These are phyloP conservation scores for Colletotrichum sp. DNA, from an alignment of 2,329 filamentous ascomycete genomes.

Conservation along the genomic window DNA sequence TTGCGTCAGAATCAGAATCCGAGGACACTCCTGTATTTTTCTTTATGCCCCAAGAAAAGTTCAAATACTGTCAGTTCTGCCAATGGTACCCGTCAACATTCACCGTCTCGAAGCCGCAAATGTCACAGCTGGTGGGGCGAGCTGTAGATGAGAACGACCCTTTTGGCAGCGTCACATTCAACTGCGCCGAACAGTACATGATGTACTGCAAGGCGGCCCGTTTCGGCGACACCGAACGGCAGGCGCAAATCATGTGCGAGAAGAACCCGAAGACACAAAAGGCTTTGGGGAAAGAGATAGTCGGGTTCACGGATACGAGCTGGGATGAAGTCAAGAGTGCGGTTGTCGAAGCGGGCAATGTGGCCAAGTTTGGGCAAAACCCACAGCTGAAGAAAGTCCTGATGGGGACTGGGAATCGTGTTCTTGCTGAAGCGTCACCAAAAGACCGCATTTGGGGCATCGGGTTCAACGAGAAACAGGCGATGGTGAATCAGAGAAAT, in stretches of 20 bases:
- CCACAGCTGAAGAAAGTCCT: slow-evolving; percentile 28
- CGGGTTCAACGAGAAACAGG: slow-evolving; percentile 33
- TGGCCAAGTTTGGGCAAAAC: slow-evolving; percentile 39
- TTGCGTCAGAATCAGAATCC: not conserved
- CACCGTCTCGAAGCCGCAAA: slow-evolving; percentile 29
- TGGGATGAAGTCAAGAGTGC: slow-evolving; percentile 36
- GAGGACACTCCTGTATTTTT: slow-evolving; percentile 27
- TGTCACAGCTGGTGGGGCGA: slow-evolving; percentile 30
- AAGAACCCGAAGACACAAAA: slow-evolving; percentile 31
- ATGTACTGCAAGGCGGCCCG: slow-evolving; percentile 44
- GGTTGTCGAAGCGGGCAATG: slow-evolving; percentile 34
- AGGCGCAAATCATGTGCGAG: slow-evolving; percentile 27
- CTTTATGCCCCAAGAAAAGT: slow-evolving; percentile 30
- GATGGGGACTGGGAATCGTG: slow-evolving; percentile 32
- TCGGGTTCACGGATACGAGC: slow-evolving; percentile 28
- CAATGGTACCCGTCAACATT: slow-evolving; percentile 37
- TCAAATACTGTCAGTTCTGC: slow-evolving; percentile 35
- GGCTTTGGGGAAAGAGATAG: slow-evolving; percentile 27
- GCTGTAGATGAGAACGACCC: slow-evolving; percentile 19
- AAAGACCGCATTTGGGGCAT: slow-evolving; percentile 38
- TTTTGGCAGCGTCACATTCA: slow-evolving; percentile 30
- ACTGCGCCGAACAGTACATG: slow-evolving; percentile 45
- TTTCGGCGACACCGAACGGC: slow-evolving; percentile 32
- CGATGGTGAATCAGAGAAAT: slow-evolving; percentile 26
- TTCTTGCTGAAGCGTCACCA: slow-evolving; percentile 33